These are phyloP conservation scores for Kurtzmaniella quercitrusa DNA, from an alignment of 1,139 yeast species.

Conservation along the genomic window DNA sequence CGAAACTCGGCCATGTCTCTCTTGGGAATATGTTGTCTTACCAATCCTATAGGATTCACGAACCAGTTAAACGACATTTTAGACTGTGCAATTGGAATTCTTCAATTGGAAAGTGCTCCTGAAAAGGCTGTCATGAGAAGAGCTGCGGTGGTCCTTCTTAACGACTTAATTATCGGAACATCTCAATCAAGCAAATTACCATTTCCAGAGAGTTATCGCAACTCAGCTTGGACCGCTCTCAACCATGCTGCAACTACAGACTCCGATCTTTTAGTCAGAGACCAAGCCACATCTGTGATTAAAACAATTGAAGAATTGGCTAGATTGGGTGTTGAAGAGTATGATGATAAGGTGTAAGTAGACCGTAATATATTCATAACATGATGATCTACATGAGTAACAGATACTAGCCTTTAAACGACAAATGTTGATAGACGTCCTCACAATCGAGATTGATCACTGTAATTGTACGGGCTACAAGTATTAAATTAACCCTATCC, in stretches of 20 bases:
- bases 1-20: constrained; percentile 87
- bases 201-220: constrained; percentile 46
- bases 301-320: constrained; percentile 38
- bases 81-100: constrained; percentile 73
- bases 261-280: constrained; percentile 53
- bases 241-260: constrained; percentile 47
- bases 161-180: constrained; percentile 54
- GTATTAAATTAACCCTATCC: background rate
- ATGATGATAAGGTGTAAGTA: background rate
- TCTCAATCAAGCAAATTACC: constrained; percentile 39
- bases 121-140: constrained; percentile 62
- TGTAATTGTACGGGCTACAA: too few relatives aligned
- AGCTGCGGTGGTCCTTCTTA: constrained; percentile 66
- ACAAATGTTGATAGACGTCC: too few relatives aligned
- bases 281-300: constrained; percentile 49
- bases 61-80: constrained; percentile 50
- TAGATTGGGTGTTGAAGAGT: constrained; percentile 9
- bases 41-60: constrained; percentile 52
- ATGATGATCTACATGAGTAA: too few relatives aligned
- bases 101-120: constrained; percentile 48
- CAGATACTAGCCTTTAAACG: too few relatives aligned
- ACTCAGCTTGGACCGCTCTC: constrained; percentile 36
- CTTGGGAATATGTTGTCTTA: constrained; percentile 62
- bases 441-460: too few relatives aligned
- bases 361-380: too few relatives aligned